Conservation (phyloP, 345 rosid genomes). For the Adansonia digitata region DNA sequence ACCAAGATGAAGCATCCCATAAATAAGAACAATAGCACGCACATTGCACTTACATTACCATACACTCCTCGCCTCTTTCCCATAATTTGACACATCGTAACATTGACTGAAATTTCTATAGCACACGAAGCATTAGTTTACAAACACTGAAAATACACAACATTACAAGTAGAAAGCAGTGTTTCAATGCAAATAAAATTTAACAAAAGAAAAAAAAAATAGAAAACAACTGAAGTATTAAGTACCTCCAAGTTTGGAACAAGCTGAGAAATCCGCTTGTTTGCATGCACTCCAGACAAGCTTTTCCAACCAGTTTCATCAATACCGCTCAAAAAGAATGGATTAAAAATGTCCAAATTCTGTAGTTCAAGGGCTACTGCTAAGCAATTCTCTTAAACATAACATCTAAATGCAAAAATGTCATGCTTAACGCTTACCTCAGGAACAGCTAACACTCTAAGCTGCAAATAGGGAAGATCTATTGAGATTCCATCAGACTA, state of each 20-base stretch:
- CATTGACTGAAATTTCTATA: slow-evolving; percentile 48
- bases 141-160: background rate
- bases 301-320: slow-evolving; percentile 58
- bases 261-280: slow-evolving; percentile 38
- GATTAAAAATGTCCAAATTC: slow-evolving; percentile 46
- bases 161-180: background rate
- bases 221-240: background rate
- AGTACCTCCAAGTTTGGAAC: slow-evolving; percentile 51
- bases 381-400: background rate
- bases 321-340: slow-evolving; percentile 35
- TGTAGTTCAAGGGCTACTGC: slow-evolving; percentile 16
- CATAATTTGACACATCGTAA: slow-evolving; percentile 49
- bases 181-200: background rate
- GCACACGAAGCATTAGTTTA: slow-evolving; percentile 10
- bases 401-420: background rate
- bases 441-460: slow-evolving; percentile 35
- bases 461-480: slow-evolving; percentile 56
- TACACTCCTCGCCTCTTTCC: slow-evolving; percentile 57
- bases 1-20: background rate
- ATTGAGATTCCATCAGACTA: slow-evolving; percentile 51
- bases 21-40: background rate
- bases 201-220: background rate
- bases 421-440: slow-evolving; percentile 38
- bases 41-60: slow-evolving; percentile 42
- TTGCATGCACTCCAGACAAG: slow-evolving; percentile 52